phyloP scores from a whole-genome alignment of 768 basidiomycete genomes.

The Boletus rubropictus region DNA sequence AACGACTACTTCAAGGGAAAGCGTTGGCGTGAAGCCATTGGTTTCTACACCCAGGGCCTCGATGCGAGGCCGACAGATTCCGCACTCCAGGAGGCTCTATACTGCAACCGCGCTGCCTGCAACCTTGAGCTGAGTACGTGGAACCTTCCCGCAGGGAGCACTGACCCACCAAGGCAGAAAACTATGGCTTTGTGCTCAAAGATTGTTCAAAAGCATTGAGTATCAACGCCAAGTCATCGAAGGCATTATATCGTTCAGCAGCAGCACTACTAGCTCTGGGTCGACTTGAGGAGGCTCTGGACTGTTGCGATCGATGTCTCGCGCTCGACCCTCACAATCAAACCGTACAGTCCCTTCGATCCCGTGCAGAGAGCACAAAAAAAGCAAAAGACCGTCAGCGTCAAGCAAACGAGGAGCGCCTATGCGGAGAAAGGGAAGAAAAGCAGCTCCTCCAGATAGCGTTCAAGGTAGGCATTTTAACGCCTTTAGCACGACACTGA shows the following conservation, averaged over 20 bases:
- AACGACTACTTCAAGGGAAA: conserved; percentile 92
- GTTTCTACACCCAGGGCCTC: conserved; percentile 87
- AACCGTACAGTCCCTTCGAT: conserved; percentile 44
- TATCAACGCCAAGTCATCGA: conserved; percentile 60
- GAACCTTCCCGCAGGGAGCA: not conserved
- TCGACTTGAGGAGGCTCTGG: conserved; percentile 73
- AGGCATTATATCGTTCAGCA: conserved; percentile 84
- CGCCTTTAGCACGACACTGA: not conserved
- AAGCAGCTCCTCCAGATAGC: conserved; percentile 51
- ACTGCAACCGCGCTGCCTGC: conserved; percentile 89
- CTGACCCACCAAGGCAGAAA: conserved; percentile 46
- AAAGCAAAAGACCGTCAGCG: conserved; percentile 47
- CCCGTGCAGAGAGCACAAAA: conserved; percentile 43
- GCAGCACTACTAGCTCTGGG: conserved; percentile 70
- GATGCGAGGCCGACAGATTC: conserved; percentile 73
- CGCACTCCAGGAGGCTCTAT: conserved; percentile 55
- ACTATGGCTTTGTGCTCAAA: conserved; percentile 78
- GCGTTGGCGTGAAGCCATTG: conserved; percentile 78
- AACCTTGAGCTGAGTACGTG: conserved; percentile 79
- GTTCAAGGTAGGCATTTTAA: conserved; percentile 48
- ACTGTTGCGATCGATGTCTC: conserved; percentile 72
- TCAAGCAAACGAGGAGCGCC: conserved; percentile 43
- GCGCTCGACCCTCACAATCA: conserved; percentile 53
- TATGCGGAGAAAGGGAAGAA: conserved; percentile 46
- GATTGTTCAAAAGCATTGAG: conserved; percentile 75